Conservation (phyloP, 768 basidiomycete genomes). For the Zangia roseola region DNA sequence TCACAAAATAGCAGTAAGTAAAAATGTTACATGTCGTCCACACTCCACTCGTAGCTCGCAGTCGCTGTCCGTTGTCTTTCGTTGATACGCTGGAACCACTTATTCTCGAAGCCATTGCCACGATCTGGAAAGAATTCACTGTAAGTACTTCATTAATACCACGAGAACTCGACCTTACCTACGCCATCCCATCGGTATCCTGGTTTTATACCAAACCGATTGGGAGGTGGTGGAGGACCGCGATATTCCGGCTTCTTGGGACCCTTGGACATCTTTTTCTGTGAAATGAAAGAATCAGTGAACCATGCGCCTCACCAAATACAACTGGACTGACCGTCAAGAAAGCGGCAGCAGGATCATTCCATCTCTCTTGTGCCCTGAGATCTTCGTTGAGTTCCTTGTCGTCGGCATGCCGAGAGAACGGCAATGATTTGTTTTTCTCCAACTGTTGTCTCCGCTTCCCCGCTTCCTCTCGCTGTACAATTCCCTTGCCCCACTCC, state of each 20-base stretch:
- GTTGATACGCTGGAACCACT: slow-evolving; percentile 82
- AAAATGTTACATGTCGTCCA: slow-evolving; percentile 81
- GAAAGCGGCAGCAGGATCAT: slow-evolving; percentile 97
- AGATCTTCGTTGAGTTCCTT: slow-evolving; percentile 80
- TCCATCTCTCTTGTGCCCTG: slow-evolving; percentile 84
- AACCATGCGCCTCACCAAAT: background rate
- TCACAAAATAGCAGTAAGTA: background rate
- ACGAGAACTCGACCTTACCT: slow-evolving; percentile 48
- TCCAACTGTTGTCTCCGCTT: slow-evolving; percentile 62
- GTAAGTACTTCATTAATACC: background rate
- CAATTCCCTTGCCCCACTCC: slow-evolving; percentile 97
- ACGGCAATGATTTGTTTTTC: slow-evolving; percentile 59
- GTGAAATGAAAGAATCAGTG: slow-evolving; percentile 10
- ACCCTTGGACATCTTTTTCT: slow-evolving; percentile 77
- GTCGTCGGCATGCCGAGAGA: slow-evolving; percentile 84
- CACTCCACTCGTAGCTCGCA: slow-evolving; percentile 83
- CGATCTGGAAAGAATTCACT: slow-evolving; percentile 53
- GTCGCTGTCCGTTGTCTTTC: slow-evolving; percentile 63
- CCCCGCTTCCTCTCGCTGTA: slow-evolving; percentile 82
- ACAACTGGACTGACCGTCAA: slow-evolving; percentile 59
- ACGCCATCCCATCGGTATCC: slow-evolving; percentile 99
- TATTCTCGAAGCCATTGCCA: slow-evolving; percentile 93
- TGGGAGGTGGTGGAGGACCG: slow-evolving; percentile 88
- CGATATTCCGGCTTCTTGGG: slow-evolving; percentile 81
- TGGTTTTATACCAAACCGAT: slow-evolving; percentile 92